Evolutionary conservation across 371 early-diverging fungal genomes (phyloP).

Genomic region (Entomophthora muscae): DNA sequence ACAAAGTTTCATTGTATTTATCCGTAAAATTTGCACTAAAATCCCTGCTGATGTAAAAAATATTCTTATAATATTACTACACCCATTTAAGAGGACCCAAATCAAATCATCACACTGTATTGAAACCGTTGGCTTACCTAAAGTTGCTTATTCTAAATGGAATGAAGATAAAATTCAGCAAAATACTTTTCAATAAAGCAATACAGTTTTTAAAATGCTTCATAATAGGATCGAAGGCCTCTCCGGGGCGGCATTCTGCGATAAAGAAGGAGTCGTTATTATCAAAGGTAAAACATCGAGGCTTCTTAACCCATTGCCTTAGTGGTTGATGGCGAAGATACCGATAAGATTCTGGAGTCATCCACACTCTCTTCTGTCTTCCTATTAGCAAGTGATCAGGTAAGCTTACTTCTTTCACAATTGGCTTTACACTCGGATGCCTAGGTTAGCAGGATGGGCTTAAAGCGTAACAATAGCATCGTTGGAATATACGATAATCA

Average conservation of each 20-base stretch:
- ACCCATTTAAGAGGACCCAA: background rate
- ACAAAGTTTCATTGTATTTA: too few species aligned
- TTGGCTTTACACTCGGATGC: background rate
- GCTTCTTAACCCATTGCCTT: background rate
- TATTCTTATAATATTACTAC: background rate
- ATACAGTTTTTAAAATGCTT: background rate
- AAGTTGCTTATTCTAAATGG: background rate
- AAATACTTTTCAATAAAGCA: too few species aligned
- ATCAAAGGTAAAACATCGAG: background rate
- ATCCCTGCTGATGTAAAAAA: background rate
- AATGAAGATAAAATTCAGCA: too few species aligned
- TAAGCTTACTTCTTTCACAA: background rate
- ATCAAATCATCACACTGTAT: background rate
- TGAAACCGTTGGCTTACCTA: background rate
- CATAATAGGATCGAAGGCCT: background rate
- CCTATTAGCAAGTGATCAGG: background rate
- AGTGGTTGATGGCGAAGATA: background rate
- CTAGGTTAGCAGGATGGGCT: background rate
- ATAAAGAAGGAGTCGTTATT: background rate
- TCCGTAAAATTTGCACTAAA: too few species aligned
- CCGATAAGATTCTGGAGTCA: background rate
- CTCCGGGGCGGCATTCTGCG: background rate
- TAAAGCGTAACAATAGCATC: background rate
- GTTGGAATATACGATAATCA: background rate
- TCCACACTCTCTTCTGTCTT: background rate